Evolutionary conservation across 345 rosid species (phyloP).

Genomic region (Salix brachista): DNA sequence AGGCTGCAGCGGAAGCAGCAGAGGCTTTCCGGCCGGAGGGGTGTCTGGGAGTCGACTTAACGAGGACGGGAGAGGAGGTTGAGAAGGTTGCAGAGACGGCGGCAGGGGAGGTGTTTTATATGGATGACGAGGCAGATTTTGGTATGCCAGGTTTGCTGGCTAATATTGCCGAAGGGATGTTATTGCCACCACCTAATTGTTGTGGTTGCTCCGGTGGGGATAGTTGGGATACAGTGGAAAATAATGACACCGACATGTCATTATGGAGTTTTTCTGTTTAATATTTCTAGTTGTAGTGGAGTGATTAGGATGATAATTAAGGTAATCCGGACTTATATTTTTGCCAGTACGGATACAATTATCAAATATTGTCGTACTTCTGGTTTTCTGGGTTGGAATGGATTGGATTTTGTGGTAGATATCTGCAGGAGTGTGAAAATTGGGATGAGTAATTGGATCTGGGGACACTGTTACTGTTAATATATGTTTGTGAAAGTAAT

Average conservation of each 20-base stretch:
- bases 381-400: not conserved
- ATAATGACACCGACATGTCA: constrained; percentile 38
- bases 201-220: constrained; percentile 18
- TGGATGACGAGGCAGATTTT: constrained; percentile 62
- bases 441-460: not conserved
- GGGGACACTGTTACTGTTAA: not conserved
- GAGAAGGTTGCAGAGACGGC: constrained; percentile 2
- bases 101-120: constrained; percentile 28
- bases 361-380: not conserved
- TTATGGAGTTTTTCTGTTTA: constrained; percentile 53
- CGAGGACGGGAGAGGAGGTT: too few species aligned
- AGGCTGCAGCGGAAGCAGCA: constrained; percentile 67
- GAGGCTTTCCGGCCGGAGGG: constrained; percentile 23
- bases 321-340: not conserved
- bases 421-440: not conserved
- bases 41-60: too few species aligned
- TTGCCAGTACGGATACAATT: not conserved
- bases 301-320: not conserved
- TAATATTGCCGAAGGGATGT: constrained; percentile 77
- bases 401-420: not conserved
- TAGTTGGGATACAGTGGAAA: constrained; percentile 27
- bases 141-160: constrained; percentile 58
- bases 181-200: constrained; percentile 63
- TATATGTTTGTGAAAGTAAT: not conserved
- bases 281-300: not conserved